These are phyloP conservation scores for Lupinus albus DNA, from an alignment of 306 rosid genomes.

Conservation along the genomic window DNA sequence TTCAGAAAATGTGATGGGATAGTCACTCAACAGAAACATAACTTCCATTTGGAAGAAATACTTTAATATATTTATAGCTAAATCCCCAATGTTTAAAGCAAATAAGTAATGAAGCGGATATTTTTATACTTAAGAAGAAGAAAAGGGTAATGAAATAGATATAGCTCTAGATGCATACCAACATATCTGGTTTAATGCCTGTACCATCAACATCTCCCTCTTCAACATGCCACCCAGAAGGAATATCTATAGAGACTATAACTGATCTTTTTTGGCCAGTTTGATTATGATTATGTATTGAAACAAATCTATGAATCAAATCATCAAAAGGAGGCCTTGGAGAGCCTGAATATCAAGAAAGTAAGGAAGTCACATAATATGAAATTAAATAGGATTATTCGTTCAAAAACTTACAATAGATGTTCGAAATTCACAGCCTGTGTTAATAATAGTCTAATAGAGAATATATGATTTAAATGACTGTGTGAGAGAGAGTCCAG, in stretches of 20 bases:
- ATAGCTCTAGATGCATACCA: conserved; percentile 63
- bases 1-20: conserved; percentile 42
- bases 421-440: conserved; percentile 25
- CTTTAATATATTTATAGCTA: conserved; percentile 12
- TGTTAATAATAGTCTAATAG: conserved; percentile 5
- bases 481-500: conserved; percentile 23
- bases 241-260: conserved; percentile 84
- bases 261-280: conserved; percentile 50
- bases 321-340: conserved; percentile 93
- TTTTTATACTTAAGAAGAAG: neutral
- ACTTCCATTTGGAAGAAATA: conserved; percentile 9
- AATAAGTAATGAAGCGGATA: too few relatives aligned
- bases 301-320: conserved; percentile 71
- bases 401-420: conserved; percentile 8
- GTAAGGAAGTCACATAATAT: conserved; percentile 33
- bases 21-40: conserved; percentile 27
- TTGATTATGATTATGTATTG: conserved; percentile 48
- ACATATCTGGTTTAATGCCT: conserved; percentile 87
- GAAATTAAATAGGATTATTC: conserved; percentile 18
- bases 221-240: conserved; percentile 99
- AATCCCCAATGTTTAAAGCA: conserved; percentile 35
- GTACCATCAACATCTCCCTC: conserved; percentile 71
- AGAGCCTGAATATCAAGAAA: conserved; percentile 58
- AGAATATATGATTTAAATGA: conserved; percentile 27
- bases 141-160: conserved; percentile 25